phyloP scores from a whole-genome alignment of 352 stramenopile genomes.

The Pythium scleroteichum region DNA sequence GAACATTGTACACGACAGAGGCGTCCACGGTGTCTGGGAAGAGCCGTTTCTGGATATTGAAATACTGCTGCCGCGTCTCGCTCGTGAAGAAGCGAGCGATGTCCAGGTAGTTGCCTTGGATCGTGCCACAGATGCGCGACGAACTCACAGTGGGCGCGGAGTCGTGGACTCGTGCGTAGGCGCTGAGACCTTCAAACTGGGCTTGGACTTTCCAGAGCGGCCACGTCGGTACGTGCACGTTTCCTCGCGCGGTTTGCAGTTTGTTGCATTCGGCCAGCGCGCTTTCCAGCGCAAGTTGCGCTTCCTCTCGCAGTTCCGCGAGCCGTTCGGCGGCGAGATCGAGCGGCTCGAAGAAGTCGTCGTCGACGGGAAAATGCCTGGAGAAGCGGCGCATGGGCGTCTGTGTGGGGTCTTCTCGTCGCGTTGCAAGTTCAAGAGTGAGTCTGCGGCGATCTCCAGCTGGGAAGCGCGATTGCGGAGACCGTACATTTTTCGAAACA shows the following conservation, averaged over 20 bases:
- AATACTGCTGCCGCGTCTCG: conserved; percentile 4
- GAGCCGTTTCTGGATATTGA: conserved; percentile 6
- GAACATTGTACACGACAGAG: conserved; percentile 3
- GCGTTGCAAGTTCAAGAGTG: too few relatives aligned
- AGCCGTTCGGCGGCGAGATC: too few relatives aligned
- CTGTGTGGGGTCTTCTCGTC: too few relatives aligned
- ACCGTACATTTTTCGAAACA: too few relatives aligned
- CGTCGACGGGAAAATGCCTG: too few relatives aligned
- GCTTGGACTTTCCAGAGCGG: conserved; percentile 3
- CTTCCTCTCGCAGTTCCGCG: too few relatives aligned
- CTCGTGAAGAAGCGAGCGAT: conserved; percentile 12
- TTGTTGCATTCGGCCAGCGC: background rate
- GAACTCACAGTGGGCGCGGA: background rate
- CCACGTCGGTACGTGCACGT: background rate
- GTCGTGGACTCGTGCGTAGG: conserved; percentile 3
- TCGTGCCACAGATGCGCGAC: conserved; percentile 6
- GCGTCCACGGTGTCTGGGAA: conserved; percentile 9
- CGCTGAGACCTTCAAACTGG: background rate
- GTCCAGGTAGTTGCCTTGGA: conserved; percentile 13
- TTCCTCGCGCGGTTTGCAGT: background rate
- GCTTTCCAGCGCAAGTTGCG: too few relatives aligned
- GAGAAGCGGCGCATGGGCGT: too few relatives aligned
- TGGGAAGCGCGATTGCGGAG: too few relatives aligned
- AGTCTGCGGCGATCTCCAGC: too few relatives aligned
- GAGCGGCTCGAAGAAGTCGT: too few relatives aligned